Percentiles rank a stretch among this genome's conserved stretches.
These are phyloP conservation scores for Petunia axillaris DNA, from an alignment of 257 asterid genomes.

Conservation along the genomic window DNA sequence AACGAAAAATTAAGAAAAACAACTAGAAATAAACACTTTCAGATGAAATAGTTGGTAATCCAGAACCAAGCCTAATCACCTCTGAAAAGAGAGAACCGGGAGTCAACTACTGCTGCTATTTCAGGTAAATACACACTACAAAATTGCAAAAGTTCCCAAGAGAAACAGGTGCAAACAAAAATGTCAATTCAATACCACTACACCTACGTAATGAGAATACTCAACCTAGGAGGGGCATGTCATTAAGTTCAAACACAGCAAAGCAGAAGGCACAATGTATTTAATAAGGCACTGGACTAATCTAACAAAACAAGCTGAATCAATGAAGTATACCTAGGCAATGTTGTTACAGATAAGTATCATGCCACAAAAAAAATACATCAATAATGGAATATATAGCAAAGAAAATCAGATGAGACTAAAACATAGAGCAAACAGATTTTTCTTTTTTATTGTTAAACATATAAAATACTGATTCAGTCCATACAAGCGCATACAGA, in stretches of 20 bases:
- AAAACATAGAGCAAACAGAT: background rate
- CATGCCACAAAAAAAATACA: background rate
- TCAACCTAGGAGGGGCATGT: slow-evolving; percentile 3
- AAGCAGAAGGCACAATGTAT: background rate
- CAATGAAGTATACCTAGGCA: background rate
- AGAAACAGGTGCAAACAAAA: slow-evolving; percentile 18
- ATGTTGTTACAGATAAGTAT: background rate
- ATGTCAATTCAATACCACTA: background rate
- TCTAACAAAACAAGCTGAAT: background rate
- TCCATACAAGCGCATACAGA: background rate
- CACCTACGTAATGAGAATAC: background rate
- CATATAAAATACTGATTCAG: too few relatives aligned
- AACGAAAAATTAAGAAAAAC: background rate
- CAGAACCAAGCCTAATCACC: background rate
- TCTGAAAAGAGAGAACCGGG: background rate
- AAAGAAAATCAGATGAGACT: slow-evolving; percentile 10
- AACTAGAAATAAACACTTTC: background rate
- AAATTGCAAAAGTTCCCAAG: background rate
- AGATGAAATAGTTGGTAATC: background rate
- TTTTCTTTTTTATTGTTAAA: too few relatives aligned
- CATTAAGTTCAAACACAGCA: too few relatives aligned
- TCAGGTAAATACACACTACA: background rate
- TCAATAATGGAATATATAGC: slow-evolving; percentile 8
- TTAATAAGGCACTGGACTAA: background rate
- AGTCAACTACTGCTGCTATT: slow-evolving; percentile 15